Conservation (phyloP, 2,329 filamentous ascomycete species). For the Fonsecaea nubica region DNA sequence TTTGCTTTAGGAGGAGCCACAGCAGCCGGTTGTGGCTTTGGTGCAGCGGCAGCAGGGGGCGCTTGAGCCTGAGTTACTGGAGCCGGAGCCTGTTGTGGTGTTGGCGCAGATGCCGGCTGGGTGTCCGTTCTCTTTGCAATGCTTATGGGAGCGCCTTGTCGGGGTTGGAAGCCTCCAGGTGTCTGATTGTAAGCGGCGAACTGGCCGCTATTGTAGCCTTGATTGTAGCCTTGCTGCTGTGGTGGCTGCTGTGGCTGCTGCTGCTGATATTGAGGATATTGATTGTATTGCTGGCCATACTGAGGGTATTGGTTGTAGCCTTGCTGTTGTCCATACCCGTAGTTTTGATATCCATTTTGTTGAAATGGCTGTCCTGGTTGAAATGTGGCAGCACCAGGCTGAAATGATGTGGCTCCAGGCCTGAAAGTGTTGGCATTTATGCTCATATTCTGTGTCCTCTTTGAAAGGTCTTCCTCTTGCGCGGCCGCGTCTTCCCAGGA, state of each 20-base stretch:
- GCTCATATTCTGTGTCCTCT: constrained; percentile 78
- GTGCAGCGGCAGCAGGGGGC: constrained; percentile 44
- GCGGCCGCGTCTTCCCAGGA: constrained; percentile 89
- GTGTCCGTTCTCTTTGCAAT: constrained; percentile 52
- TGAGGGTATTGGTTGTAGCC: constrained; percentile 62
- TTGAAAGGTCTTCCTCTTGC: constrained; percentile 77
- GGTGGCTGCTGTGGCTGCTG: constrained; percentile 29
- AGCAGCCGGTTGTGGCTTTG: constrained; percentile 30
- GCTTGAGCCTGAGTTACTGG: constrained; percentile 52
- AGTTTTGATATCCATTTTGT: constrained; percentile 59
- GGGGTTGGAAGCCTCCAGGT: constrained; percentile 48
- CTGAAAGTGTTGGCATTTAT: constrained; percentile 64
- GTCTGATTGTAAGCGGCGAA: constrained; percentile 53
- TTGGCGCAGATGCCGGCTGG: constrained; percentile 54
- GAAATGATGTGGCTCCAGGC: constrained; percentile 69
- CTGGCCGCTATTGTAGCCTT: constrained; percentile 56
- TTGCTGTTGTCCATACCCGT: constrained; percentile 58
- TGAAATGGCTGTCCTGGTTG: constrained; percentile 74
- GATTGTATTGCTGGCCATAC: constrained; percentile 57
- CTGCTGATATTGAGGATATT: constrained; percentile 54
- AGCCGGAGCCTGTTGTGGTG: constrained; percentile 52
- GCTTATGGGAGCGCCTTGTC: constrained; percentile 54
- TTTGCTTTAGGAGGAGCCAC: constrained; percentile 61
- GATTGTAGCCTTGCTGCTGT: constrained; percentile 47
- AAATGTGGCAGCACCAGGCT: constrained; percentile 71